Evolutionary conservation across 768 basidiomycete genomes (phyloP).

Genomic region (Serendipita sp.): DNA sequence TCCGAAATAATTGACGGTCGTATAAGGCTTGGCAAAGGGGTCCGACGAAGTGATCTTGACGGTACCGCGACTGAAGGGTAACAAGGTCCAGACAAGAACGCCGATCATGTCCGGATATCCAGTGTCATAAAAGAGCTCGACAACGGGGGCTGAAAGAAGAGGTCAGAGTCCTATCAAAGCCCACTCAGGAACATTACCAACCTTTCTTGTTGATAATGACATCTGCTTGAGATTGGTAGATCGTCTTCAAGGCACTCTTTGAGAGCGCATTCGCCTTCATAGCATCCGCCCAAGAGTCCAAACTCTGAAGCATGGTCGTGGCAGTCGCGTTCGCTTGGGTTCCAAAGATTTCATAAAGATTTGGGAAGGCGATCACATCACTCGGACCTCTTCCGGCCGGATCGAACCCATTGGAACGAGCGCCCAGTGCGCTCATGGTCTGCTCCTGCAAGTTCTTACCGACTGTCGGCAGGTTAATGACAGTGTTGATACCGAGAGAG

Average conservation of each 20-base stretch:
- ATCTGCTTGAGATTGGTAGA: conserved; percentile 31
- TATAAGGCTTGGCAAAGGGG: conserved; percentile 31
- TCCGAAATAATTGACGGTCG: conserved; percentile 37
- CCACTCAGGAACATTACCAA: conserved; percentile 11
- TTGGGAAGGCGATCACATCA: conserved; percentile 36
- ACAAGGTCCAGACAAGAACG: conserved; percentile 36
- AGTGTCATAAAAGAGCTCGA: conserved; percentile 31
- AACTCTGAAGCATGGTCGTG: conserved; percentile 23
- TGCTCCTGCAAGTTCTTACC: conserved; percentile 42
- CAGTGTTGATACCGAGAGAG: conserved; percentile 30
- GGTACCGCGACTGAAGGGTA: conserved; percentile 40
- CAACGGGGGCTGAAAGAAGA: conserved; percentile 25
- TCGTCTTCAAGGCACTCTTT: conserved; percentile 26
- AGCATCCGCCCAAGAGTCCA: conserved; percentile 28
- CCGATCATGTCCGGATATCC: conserved; percentile 19
- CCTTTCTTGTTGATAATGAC: conserved; percentile 33
- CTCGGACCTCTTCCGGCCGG: conserved; percentile 29
- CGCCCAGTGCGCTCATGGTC: conserved; percentile 29
- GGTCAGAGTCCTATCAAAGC: background rate
- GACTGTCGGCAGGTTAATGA: conserved; percentile 22
- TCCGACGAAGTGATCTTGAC: conserved; percentile 30
- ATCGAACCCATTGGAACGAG: conserved; percentile 22
- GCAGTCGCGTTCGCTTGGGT: conserved; percentile 13
- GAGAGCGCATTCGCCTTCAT: conserved; percentile 27
- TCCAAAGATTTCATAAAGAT: conserved; percentile 30